A percentile compares a stretch with the other conserved stretches of the same genome.
Conservation (phyloP, 1,284 basidiomycete species). For the Ustilago sp. region DNA sequence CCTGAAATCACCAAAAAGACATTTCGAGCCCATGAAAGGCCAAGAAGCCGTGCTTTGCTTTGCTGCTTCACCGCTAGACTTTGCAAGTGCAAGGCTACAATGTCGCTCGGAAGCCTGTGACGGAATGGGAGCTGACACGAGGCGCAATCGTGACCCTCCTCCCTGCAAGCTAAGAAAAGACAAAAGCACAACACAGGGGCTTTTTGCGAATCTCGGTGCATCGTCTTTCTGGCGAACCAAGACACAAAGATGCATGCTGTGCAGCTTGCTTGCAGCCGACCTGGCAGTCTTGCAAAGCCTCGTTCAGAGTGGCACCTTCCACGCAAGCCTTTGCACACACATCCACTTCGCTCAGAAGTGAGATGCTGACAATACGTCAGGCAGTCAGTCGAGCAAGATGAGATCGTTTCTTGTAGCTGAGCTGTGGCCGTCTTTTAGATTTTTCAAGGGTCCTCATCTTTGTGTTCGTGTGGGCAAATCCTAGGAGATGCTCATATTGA, state of each 20-base stretch:
- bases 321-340: neutral
- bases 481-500: too few relatives aligned
- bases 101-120: neutral
- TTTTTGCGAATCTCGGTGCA: neutral
- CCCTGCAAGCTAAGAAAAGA: neutral
- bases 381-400: too few relatives aligned
- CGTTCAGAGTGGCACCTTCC: neutral
- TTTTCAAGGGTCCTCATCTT: neutral
- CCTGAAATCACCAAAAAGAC: neutral
- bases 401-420: neutral
- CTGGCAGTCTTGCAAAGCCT: constrained; percentile 5
- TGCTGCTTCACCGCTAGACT: neutral
- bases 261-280: constrained; percentile 24
- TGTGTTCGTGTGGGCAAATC: neutral
- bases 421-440: neutral
- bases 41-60: constrained; percentile 2
- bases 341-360: too few relatives aligned
- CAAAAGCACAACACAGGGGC: constrained; percentile 6
- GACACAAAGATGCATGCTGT: constrained; percentile 20
- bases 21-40: neutral
- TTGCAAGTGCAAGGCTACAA: neutral
- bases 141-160: neutral
- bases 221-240: neutral
- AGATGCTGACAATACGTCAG: too few relatives aligned
- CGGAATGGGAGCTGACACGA: neutral